These are phyloP conservation scores for Backusella morwellensis DNA, from an alignment of 192 early-diverging fungal genomes.

Conservation along the genomic window DNA sequence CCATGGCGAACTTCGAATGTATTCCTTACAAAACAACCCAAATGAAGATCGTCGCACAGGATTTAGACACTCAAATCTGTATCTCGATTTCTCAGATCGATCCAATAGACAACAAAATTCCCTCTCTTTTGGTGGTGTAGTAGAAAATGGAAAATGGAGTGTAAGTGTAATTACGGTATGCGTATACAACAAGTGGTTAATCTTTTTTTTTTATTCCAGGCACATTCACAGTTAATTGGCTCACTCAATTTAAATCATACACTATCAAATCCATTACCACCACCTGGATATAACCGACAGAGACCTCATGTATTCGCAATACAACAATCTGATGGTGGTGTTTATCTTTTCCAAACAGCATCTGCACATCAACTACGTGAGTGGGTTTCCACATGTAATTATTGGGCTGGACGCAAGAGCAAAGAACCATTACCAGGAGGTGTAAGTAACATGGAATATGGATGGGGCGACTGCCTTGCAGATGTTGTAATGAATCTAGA, in stretches of 20 bases:
- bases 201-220: slow-evolving; percentile 5
- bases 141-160: not conserved
- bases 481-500: slow-evolving; percentile 17
- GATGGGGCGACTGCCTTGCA: slow-evolving; percentile 69
- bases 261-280: slow-evolving; percentile 77
- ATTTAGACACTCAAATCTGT: slow-evolving; percentile 13
- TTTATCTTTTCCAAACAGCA: slow-evolving; percentile 85
- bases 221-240: slow-evolving; percentile 37
- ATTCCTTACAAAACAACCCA: slow-evolving; percentile 61
- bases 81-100: not conserved
- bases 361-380: slow-evolving; percentile 62
- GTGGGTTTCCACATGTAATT: slow-evolving; percentile 90
- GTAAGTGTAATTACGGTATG: not conserved
- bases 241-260: slow-evolving; percentile 74
- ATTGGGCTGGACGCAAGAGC: slow-evolving; percentile 90
- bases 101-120: not conserved
- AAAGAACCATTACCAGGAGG: slow-evolving; percentile 87
- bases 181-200: not conserved
- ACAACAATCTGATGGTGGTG: slow-evolving; percentile 71
- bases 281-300: slow-evolving; percentile 75
- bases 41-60: slow-evolving; percentile 29
- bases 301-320: slow-evolving; percentile 85
- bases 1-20: slow-evolving; percentile 68
- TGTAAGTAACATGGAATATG: slow-evolving; percentile 89
- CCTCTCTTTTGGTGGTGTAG: not conserved